These are phyloP conservation scores for Sutorius australiensis DNA, from an alignment of 768 basidiomycete genomes.

Conservation along the genomic window DNA sequence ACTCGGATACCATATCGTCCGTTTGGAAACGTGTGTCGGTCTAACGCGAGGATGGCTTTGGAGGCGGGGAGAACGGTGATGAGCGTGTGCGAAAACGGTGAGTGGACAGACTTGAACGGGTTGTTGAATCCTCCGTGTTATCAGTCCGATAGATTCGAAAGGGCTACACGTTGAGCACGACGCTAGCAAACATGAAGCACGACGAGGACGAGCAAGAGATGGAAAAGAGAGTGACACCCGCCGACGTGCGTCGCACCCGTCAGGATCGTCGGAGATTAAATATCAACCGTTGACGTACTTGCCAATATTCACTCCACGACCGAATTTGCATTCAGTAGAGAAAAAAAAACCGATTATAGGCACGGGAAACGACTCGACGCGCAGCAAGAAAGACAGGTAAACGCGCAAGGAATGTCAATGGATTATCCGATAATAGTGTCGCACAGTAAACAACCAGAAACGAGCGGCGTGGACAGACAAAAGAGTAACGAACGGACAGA, in stretches of 20 bases:
- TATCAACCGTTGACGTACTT: conserved; percentile 5
- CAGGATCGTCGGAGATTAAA: conserved; percentile 29
- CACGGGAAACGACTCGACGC: conserved; percentile 14
- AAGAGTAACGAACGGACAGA: conserved; percentile 33
- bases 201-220: conserved; percentile 7
- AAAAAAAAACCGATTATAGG: conserved; percentile 21
- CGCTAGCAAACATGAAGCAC: conserved; percentile 10
- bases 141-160: conserved; percentile 8
- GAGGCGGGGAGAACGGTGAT: background rate
- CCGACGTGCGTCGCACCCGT: conserved; percentile 10
- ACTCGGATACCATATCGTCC: conserved; percentile 29
- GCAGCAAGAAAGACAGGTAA: conserved; percentile 30
- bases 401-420: conserved; percentile 35
- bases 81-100: conserved; percentile 3
- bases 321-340: conserved; percentile 3
- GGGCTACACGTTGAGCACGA: conserved; percentile 11
- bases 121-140: conserved; percentile 17
- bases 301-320: conserved; percentile 7
- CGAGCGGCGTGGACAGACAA: conserved; percentile 34
- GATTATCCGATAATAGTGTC: conserved; percentile 36
- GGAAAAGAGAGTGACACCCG: conserved; percentile 3
- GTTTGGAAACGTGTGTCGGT: background rate
- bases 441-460: conserved; percentile 33
- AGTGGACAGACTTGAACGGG: conserved; percentile 1
- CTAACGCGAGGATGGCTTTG: background rate